phyloP scores from a whole-genome alignment of 257 asterid species.

The Ilex aquifolium region DNA sequence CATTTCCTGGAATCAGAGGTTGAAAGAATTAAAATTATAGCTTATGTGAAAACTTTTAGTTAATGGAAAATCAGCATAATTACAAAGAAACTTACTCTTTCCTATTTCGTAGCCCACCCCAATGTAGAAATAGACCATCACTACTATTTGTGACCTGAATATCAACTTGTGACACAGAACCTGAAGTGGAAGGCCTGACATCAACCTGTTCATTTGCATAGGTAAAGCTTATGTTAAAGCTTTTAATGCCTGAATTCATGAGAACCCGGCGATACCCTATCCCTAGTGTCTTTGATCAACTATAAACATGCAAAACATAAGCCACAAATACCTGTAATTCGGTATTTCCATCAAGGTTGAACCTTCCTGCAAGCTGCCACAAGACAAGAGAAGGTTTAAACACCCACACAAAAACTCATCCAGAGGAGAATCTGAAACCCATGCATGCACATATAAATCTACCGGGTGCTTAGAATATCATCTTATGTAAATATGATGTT shows the following conservation, averaged over 20 bases:
- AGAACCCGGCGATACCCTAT: background rate
- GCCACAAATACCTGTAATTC: slow-evolving; percentile 67
- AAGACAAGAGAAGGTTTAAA: slow-evolving; percentile 12
- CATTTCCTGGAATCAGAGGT: slow-evolving; percentile 46
- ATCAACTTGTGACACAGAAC: slow-evolving; percentile 44
- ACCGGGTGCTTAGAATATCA: background rate
- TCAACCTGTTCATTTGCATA: slow-evolving; percentile 61
- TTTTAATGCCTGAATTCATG: background rate
- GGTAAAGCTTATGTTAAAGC: background rate
- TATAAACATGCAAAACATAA: background rate
- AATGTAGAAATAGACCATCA: slow-evolving; percentile 64
- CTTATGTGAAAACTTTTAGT: slow-evolving; percentile 1
- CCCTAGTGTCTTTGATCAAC: background rate
- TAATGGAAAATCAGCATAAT: slow-evolving; percentile 3
- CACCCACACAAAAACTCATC: background rate
- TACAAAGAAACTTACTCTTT: slow-evolving; percentile 45
- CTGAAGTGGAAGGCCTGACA: slow-evolving; percentile 53
- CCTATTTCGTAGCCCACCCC: slow-evolving; percentile 69
- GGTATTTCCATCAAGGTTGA: slow-evolving; percentile 61
- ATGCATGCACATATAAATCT: background rate
- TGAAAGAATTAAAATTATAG: background rate
- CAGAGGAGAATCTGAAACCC: background rate
- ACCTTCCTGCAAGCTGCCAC: slow-evolving; percentile 63
- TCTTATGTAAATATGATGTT: background rate
- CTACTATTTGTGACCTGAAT: slow-evolving; percentile 46